These are phyloP conservation scores for thale cress (Arabidopsis thaliana) DNA, from an alignment of 345 rosid genomes.

Conservation along the genomic window TAIR10.1 NC_003070.9:19241501-19242000, in stretches of 20 bases:
- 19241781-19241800: background rate
- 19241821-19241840: slow-evolving; percentile 36
- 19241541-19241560: slow-evolving; percentile 28
- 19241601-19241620: slow-evolving; percentile 33
- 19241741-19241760: background rate
- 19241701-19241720: slow-evolving; percentile 45
- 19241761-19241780: background rate
- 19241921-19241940: background rate
- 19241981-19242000: slow-evolving; percentile 11
- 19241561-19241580: background rate
- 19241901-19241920: background rate
- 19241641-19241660: slow-evolving; percentile 30
- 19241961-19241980: slow-evolving; percentile 25
- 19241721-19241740: background rate
- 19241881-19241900: slow-evolving; percentile 11
- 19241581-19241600: slow-evolving; percentile 3
- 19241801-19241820: slow-evolving; percentile 26
- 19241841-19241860: background rate
- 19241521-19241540: slow-evolving; percentile 51
- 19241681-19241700: slow-evolving; percentile 48
- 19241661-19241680: slow-evolving; percentile 17
- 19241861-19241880: slow-evolving; percentile 6
- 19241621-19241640: slow-evolving; percentile 45
- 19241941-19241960: slow-evolving; percentile 7
- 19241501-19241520: slow-evolving; percentile 46